Base-by-base conservation (phyloP, 2,329 filamentous ascomycete species). In the Capronia americana region DNA sequence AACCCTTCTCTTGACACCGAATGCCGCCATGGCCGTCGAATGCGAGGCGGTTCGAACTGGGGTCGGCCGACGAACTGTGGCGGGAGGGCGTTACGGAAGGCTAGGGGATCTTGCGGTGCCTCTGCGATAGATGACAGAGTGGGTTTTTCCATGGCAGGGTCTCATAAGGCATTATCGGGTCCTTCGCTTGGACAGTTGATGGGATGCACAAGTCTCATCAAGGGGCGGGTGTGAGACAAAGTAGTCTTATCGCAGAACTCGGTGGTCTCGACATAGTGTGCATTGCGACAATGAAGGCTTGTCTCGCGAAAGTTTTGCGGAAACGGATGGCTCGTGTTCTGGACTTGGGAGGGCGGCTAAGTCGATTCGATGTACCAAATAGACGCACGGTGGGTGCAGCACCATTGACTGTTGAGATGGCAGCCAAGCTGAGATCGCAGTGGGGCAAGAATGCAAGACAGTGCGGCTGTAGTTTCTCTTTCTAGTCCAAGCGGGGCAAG, bases 11-110 rank as follows among this genome's bases (percentile, higher is more conserved):
- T 64, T 17, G 69, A 62, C 2, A 71, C 64, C 41, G 68, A 71
- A 54, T 72, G 70, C 46, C 69, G 62, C 69, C 69, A 72, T 58
- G 70, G 70, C 24, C 61, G 61, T 53, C 68, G 63, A 53, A 62
- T 38, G 17, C 56, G 58, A 53, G 38, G 61, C 26, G 50, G 51
- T 23, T 44, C 50, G 51, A 57, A 50, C 17, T 60, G 48, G 26
- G 64, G 30, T 1, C 60, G 60, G 41, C 41, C 44, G 38, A n/a
- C n/a, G 32, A 28, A 56, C 12, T 32, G 56, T 51, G 51, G 30
- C 34, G 48, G 34, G 7, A 61, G 48, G 30, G 24, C 51, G n/a
- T 61, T 61, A 20, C n/a, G 34, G 30, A 53, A 61, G 26, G 28
- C 23, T 28, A 61, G n/a, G 20, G 58, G 26, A 8, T 61, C 46